Percentiles rank a stretch among this genome's conserved stretches.
phyloP scores from a whole-genome alignment of 495 filamentous ascomycete genomes.

The Tuber umbilicatum region DNA sequence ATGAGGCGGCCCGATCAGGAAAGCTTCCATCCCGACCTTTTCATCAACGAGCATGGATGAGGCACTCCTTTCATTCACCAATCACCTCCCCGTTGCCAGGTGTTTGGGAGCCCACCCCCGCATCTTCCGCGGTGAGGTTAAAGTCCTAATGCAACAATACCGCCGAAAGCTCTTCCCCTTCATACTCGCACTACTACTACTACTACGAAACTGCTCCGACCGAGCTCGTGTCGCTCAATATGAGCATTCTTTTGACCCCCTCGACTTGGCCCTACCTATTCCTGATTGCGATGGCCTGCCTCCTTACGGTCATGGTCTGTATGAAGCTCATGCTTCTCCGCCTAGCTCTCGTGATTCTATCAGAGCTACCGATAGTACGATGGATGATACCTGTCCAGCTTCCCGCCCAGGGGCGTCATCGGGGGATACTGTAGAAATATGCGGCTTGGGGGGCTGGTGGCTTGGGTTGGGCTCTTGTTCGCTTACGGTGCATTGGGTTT shows the following conservation, averaged over 20 bases:
- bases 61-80: background rate
- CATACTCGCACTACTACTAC: background rate
- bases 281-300: background rate
- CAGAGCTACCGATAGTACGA: constrained; percentile 28
- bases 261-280: background rate
- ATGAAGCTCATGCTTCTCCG: constrained; percentile 33
- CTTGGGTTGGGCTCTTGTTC: background rate
- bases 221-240: background rate
- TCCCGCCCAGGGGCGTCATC: constrained; percentile 10
- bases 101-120: background rate
- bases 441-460: background rate
- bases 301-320: background rate
- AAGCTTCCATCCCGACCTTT: background rate
- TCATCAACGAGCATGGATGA: background rate
- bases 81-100: background rate
- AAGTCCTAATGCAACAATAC: background rate
- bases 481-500: background rate
- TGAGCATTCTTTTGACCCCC: background rate
- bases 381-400: constrained; percentile 20
- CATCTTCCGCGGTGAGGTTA: background rate
- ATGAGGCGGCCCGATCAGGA: background rate
- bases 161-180: background rate
- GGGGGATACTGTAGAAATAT: background rate
- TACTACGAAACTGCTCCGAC: background rate
- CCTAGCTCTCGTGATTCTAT: constrained; percentile 32